These are phyloP conservation scores for Fraxinus nigra DNA, from an alignment of 305 asterid genomes.

Conservation along the genomic window DNA sequence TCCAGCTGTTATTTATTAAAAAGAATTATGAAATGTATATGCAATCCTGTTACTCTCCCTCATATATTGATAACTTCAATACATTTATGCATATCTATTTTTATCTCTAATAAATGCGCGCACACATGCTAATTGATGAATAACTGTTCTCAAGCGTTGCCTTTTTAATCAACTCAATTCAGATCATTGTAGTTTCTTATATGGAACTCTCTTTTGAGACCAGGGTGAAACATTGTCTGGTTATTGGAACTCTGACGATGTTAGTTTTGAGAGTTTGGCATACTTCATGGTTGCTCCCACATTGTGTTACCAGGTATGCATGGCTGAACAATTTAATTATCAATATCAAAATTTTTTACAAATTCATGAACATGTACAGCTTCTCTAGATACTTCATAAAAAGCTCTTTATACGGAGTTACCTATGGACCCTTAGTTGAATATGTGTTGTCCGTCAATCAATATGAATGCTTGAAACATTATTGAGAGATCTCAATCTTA, in stretches of 20 bases:
- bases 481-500: background rate
- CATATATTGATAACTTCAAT: background rate
- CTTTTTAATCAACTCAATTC: background rate
- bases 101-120: background rate
- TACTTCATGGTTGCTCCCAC: conserved; percentile 98
- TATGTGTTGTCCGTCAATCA: background rate
- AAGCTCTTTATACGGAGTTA: background rate
- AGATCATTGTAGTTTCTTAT: background rate
- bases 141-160: background rate
- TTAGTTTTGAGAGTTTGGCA: conserved; percentile 66
- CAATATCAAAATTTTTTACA: conserved; percentile 7
- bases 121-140: background rate
- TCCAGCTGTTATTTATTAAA: background rate
- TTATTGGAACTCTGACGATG: conserved; percentile 54
- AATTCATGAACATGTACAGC: conserved; percentile 2
- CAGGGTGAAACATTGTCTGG: conserved; percentile 59
- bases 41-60: background rate
- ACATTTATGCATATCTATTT: background rate
- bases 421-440: conserved; percentile 6
- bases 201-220: conserved; percentile 17
- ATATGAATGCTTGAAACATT: conserved; percentile 4
- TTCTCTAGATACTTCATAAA: conserved; percentile 10
- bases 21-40: background rate
- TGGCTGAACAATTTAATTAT: background rate
- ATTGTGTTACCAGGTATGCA: conserved; percentile 86